Conservation (phyloP, 2,329 filamentous ascomycete genomes). For the Coleophoma cylindrospora region DNA sequence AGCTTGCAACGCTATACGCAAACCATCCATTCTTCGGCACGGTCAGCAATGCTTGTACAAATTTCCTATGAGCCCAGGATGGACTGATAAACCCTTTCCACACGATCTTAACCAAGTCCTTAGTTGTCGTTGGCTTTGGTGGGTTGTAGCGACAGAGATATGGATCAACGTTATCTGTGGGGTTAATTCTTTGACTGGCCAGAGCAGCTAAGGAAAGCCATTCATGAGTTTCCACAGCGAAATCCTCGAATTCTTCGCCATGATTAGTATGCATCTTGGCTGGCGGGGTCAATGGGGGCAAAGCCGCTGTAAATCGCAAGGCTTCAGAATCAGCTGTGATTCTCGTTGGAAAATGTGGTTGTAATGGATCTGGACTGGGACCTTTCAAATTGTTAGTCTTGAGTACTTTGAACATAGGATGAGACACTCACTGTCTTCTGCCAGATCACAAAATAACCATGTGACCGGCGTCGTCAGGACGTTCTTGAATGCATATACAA, state of each 20-base stretch:
- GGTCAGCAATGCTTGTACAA: conserved; percentile 40
- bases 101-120: conserved; percentile 42
- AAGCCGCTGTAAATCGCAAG: conserved; percentile 23
- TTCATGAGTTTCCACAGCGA: conserved; percentile 62
- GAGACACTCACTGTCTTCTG: conserved; percentile 35
- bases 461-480: conserved; percentile 62
- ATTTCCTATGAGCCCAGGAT: conserved; percentile 42
- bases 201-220: conserved; percentile 68
- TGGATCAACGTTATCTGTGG: conserved; percentile 56
- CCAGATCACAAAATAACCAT: conserved; percentile 75
- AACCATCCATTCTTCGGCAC: conserved; percentile 47
- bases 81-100: conserved; percentile 56
- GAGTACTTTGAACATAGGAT: background rate
- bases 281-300: conserved; percentile 23
- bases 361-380: conserved; percentile 43
- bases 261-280: conserved; percentile 28
- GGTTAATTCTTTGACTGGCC: conserved; percentile 55
- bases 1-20: conserved; percentile 45
- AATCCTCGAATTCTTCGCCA: conserved; percentile 53
- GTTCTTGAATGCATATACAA: conserved; percentile 74
- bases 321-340: conserved; percentile 30
- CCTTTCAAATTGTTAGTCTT: conserved; percentile 26
- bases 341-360: conserved; percentile 36
- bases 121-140: conserved; percentile 30
- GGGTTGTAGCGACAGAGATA: conserved; percentile 65